Evolutionary conservation across 768 basidiomycete species (phyloP).

Genomic region (Amanita muscaria): DNA sequence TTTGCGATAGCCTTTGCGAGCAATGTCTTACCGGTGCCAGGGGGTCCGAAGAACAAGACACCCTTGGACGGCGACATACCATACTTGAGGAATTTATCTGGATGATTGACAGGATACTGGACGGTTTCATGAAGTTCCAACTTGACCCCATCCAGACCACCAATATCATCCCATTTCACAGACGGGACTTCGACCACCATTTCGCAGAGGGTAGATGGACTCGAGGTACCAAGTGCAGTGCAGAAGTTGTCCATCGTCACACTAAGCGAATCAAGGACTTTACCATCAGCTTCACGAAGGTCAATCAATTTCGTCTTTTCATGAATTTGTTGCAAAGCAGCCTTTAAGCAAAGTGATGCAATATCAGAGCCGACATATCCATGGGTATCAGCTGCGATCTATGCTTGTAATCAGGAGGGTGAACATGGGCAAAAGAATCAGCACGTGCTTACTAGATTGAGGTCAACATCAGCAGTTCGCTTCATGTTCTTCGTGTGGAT

Average conservation of each 20-base stretch:
- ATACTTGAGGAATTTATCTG: constrained; percentile 99
- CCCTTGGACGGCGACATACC: constrained; percentile 99
- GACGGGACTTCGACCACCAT: constrained; percentile 99
- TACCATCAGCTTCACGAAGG: constrained; percentile 95
- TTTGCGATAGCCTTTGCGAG: constrained; percentile 99
- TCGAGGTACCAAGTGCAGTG: constrained; percentile 93
- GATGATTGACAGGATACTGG: constrained; percentile 99
- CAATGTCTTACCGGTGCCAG: constrained; percentile 99
- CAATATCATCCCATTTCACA: constrained; percentile 98
- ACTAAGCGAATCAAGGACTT: constrained; percentile 96
- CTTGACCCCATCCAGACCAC: constrained; percentile 99
- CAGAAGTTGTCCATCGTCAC: constrained; percentile 99
- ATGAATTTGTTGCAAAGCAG: constrained; percentile 99
- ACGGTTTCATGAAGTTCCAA: constrained; percentile 98
- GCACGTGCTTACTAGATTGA: constrained; percentile 86
- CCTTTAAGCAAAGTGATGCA: constrained; percentile 96
- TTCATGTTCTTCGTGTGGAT: constrained; percentile 99
- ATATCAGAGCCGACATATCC: constrained; percentile 99
- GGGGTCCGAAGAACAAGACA: constrained; percentile 99
- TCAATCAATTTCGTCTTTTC: constrained; percentile 99
- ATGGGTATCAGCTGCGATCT: constrained; percentile 99
- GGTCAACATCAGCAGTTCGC: constrained; percentile 89
- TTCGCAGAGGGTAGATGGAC: constrained; percentile 97
- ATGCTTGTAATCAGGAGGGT: constrained; percentile 5
- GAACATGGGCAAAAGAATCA: background rate